These are phyloP conservation scores for Lipomyces sp. DNA, from an alignment of 805 yeast genomes.

Conservation along the genomic window DNA sequence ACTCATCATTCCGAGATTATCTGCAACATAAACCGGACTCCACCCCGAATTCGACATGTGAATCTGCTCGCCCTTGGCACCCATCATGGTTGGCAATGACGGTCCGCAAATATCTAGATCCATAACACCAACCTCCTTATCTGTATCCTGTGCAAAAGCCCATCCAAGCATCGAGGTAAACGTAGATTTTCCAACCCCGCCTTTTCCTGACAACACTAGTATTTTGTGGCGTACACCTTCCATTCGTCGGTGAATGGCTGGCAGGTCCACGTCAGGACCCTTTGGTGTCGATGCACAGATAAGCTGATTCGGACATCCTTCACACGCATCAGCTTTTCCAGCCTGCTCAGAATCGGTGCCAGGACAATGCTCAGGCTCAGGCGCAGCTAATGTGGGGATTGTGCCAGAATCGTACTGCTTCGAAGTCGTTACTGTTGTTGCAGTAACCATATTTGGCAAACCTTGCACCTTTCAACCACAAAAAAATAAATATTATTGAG, in stretches of 20 bases:
- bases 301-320: slow-evolving; percentile 90
- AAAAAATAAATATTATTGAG: neutral
- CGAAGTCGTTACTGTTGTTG: slow-evolving; percentile 15
- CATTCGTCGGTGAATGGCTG: slow-evolving; percentile 70
- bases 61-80: slow-evolving; percentile 81
- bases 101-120: slow-evolving; percentile 99
- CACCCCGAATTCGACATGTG: slow-evolving; percentile 93
- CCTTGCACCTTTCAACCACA: neutral
- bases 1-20: slow-evolving; percentile 93
- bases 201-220: slow-evolving; percentile 69
- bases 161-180: slow-evolving; percentile 95
- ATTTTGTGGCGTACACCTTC: slow-evolving; percentile 74
- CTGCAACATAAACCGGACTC: slow-evolving; percentile 96
- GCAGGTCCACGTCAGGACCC: slow-evolving; percentile 95
- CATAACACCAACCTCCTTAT: slow-evolving; percentile 91
- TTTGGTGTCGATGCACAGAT: slow-evolving; percentile 87
- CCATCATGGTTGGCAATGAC: slow-evolving; percentile 91
- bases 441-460: slow-evolving; percentile 31
- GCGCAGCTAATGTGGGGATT: slow-evolving; percentile 53
- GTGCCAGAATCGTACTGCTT: slow-evolving; percentile 10
- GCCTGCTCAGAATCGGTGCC: slow-evolving; percentile 96
- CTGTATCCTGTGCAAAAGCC: slow-evolving; percentile 81
- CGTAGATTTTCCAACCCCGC: slow-evolving; percentile 97
- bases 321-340: slow-evolving; percentile 92
- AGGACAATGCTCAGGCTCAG: slow-evolving; percentile 97